Base-by-base conservation (phyloP, 768 basidiomycete species). In the Kwoniella sp. region DNA sequence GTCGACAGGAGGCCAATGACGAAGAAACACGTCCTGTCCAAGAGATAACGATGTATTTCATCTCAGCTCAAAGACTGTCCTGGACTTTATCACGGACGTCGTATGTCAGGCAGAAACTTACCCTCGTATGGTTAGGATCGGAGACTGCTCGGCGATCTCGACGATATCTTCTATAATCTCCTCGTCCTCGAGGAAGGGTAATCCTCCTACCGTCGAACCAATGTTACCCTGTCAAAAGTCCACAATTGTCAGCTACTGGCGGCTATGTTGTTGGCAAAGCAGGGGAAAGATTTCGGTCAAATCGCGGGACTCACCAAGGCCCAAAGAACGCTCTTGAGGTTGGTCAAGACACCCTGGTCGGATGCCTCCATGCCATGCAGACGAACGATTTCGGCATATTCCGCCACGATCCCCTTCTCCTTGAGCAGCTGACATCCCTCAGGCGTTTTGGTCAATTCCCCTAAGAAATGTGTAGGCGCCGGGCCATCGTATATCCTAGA, bases 401-500 rank as follows among this genome's bases (percentile, higher is more conserved):
- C 91, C 5, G 85, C 76, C 72, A 98, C 93, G 76, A 98, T 92
- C 0, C 91, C 91, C 69, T 90, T 92, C 63, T 94, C 92, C 63
- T 88, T 86, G 44, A 99, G 82, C 10, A 93, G 87, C 74, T 90
- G 90, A 79, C 93, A 95, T 0, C 96, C 96, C 53, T 94, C 88
- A 60, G 90, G 90, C 2, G 96, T 98, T 80, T 96, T 97, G 50
- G 93, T 89, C 85, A 98, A 90, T 80, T 97, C 95, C 22, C 95
- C 95, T 72, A 97, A 95, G 80, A 99, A 98, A 79, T 99, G 94
- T 1, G 90, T 87, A 1, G 95, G 96, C 13, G 92, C 90, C 12
- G 88, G 88, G 13, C 73, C 71, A 26, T 74, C 68, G 55, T 71
- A 73, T 37, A 40, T 58, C 76, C 69, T 70, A 26, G 17, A 15